A percentile compares a stretch with the other conserved stretches of the same genome.
phyloP scores from a whole-genome alignment of 2,329 filamentous ascomycete genomes.

The Daldinia sp. region DNA sequence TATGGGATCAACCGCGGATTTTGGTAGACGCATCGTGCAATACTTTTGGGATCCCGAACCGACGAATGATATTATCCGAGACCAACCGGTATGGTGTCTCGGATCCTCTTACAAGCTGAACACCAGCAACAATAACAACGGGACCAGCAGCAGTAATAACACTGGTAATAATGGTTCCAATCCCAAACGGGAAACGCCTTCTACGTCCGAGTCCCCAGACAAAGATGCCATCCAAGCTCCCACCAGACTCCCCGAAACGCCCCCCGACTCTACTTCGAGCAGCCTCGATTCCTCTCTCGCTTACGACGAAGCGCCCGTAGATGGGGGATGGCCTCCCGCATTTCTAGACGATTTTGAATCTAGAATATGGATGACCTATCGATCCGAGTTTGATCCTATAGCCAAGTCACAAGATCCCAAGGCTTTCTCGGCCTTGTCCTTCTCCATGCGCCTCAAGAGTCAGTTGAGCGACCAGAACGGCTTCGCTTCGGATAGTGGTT shows the following conservation, averaged over 20 bases:
- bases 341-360: slow-evolving; percentile 96
- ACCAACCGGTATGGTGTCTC: slow-evolving; percentile 85
- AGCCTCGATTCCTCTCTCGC: slow-evolving; percentile 62
- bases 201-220: slow-evolving; percentile 27
- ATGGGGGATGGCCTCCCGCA: slow-evolving; percentile 77
- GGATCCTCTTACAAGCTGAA: slow-evolving; percentile 61
- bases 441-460: slow-evolving; percentile 83
- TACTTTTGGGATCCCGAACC: slow-evolving; percentile 93
- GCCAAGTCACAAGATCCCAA: slow-evolving; percentile 78
- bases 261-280: slow-evolving; percentile 58
- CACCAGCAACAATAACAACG: slow-evolving; percentile 28
- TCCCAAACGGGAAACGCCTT: slow-evolving; percentile 29
- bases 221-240: slow-evolving; percentile 27
- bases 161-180: slow-evolving; percentile 23
- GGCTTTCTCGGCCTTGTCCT: slow-evolving; percentile 75
- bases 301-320: slow-evolving; percentile 55
- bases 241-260: slow-evolving; percentile 53
- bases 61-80: slow-evolving; percentile 74
- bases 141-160: background rate
- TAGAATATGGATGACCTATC: slow-evolving; percentile 94
- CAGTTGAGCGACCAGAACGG: slow-evolving; percentile 80
- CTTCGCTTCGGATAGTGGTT: slow-evolving; percentile 93
- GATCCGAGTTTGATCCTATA: slow-evolving; percentile 85
- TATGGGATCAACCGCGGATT: slow-evolving; percentile 66
- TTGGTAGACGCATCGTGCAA: slow-evolving; percentile 83